Evolutionary conservation across 768 basidiomycete genomes (phyloP), one percentile per base, ranked within the genome.

Genomic region (Lentinus brumalis): DNA sequence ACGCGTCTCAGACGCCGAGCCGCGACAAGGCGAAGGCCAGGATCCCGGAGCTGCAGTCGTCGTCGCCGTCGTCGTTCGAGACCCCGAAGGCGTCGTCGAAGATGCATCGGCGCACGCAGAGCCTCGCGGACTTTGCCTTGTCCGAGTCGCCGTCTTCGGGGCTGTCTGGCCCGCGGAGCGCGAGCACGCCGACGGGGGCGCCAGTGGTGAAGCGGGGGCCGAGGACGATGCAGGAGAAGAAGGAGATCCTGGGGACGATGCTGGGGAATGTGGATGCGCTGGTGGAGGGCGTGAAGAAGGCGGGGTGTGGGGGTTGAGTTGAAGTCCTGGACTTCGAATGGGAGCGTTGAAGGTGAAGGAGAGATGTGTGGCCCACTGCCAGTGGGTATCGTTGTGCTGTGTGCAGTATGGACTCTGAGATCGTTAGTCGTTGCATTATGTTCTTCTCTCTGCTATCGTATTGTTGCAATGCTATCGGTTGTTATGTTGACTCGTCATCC

Each of bases 211-310:
- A 57, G 58, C 50, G n/a, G 14, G 59, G 62, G 30, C 56, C 64
- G 54, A 59, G 65, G 66, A 89, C 86, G 45, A 92, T 86, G 45
- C 88, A 91, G 60, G 90, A 94, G 76, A 94, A 94, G 78, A 93
- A 89, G 73, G 85, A 86, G 70, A 71, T 91, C 46, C 69, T 96
- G 59, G 89, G 89, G 0, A 87, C 83, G 47, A 88, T 94, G 85
- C 74, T 96, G 46, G 94, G 92, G 4, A 96, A 96, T 71, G 94
- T 96, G 3, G 94, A 96, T 71, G 89, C 91, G 32, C 80, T 96
- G 10, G 92, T 96, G 5, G 92, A 93, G 63, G 88, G 93, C 0
- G 90, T 96, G 38, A 80, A 88, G 62, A 90, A 87, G 73, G 92
- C 91, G 0, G 92, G 93, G 86, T 95, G 57, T 96, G 92, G 92